These are phyloP conservation scores for Fistulifera pelliculosa DNA, from an alignment of 108 stramenopile genomes.

Conservation along the genomic window DNA sequence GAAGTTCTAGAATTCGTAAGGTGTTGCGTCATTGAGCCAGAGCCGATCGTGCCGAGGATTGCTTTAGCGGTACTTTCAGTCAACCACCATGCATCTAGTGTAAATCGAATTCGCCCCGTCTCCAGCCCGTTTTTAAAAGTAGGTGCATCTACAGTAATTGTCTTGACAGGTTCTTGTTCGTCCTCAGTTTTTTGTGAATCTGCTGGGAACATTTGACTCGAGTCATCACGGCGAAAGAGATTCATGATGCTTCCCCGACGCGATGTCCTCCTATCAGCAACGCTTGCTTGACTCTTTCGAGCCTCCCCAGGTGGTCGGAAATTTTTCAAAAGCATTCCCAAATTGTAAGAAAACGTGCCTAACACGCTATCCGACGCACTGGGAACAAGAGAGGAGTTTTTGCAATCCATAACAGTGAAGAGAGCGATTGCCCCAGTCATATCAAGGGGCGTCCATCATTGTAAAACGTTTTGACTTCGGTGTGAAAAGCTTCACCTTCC, in stretches of 20 bases:
- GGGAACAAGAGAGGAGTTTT: neutral
- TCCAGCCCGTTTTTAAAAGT: conserved; percentile 28
- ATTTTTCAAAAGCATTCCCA: conserved; percentile 17
- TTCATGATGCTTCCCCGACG: neutral
- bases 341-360: conserved; percentile 26
- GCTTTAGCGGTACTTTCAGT: conserved; percentile 4
- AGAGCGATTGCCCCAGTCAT: conserved; percentile 33
- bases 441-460: conserved; percentile 23
- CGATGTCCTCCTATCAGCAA: neutral
- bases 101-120: conserved; percentile 22
- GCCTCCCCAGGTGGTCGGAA: conserved; percentile 3
- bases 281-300: neutral
- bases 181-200: neutral
- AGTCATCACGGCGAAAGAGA: neutral
- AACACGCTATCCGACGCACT: conserved; percentile 6
- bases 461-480: conserved; percentile 16
- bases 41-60: too few species aligned
- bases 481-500: conserved; percentile 21
- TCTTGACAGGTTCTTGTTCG: conserved; percentile 6
- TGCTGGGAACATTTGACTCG: neutral
- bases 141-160: conserved; percentile 17
- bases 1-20: too few species aligned
- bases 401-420: conserved; percentile 21
- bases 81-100: conserved; percentile 36
- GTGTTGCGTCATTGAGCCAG: too few species aligned